phyloP scores from a whole-genome alignment of 495 filamentous ascomycete genomes.

The Aspergillus funiculosus region DNA sequence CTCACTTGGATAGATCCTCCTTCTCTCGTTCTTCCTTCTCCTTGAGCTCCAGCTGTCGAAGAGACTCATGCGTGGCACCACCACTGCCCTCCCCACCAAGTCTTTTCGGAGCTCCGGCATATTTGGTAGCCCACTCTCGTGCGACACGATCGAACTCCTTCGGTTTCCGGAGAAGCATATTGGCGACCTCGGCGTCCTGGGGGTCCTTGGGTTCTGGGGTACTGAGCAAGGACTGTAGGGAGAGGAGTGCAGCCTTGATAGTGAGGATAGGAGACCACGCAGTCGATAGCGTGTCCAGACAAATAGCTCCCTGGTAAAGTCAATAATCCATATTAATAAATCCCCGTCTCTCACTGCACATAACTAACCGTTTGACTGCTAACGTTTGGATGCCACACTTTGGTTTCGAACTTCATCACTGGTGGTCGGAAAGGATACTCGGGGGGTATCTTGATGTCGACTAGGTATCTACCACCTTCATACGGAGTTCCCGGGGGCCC shows the following conservation, averaged over 20 bases:
- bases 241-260: slow-evolving; percentile 90
- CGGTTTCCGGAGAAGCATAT: slow-evolving; percentile 76
- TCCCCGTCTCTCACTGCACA: no score
- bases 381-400: slow-evolving; percentile 97
- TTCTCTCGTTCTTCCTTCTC: slow-evolving; percentile 32
- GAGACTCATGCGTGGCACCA: slow-evolving; percentile 43
- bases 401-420: slow-evolving; percentile 87
- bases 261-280: slow-evolving; percentile 95
- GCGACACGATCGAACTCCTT: slow-evolving; percentile 77
- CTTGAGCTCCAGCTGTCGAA: slow-evolving; percentile 46
- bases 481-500: slow-evolving; percentile 94
- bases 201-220: slow-evolving; percentile 94
- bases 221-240: slow-evolving; percentile 85
- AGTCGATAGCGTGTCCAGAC: slow-evolving; percentile 83
- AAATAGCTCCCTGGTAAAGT: slow-evolving; percentile 76
- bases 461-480: slow-evolving; percentile 74
- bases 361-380: slow-evolving; percentile 85
- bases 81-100: slow-evolving; percentile 45
- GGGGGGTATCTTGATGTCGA: slow-evolving; percentile 80
- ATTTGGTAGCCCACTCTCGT: slow-evolving; percentile 79
- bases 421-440: slow-evolving; percentile 95
- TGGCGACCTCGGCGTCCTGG: slow-evolving; percentile 92
- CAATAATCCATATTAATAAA: no score
- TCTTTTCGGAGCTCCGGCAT: slow-evolving; percentile 70
- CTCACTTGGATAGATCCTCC: slow-evolving; percentile 45